Base-by-base conservation (phyloP, 495 filamentous ascomycete genomes). In the Tetracladium setigerum region DNA sequence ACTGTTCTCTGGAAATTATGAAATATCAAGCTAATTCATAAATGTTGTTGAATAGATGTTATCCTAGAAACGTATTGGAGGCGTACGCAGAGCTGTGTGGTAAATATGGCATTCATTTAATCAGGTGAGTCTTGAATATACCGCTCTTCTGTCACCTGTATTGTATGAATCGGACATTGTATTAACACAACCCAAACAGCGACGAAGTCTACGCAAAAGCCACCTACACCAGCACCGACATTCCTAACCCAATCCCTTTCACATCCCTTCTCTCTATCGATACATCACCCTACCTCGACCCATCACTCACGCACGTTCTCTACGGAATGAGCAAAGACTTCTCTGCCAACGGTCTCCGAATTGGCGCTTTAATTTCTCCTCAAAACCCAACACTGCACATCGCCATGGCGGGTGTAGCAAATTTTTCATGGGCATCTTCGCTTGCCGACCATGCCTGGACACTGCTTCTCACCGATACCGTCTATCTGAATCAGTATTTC, bases 241-340 rank as follows among this genome's bases (percentile, higher is more conserved):
- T 31, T 12, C 42, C 49, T 2, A 18, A 46, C 8, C 18, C 43
- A 3, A 27, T 13, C 40, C 49, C 43, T 2, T 52, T 52, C 43
- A 47, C 36, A 19, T 52, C 49, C 4, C n/a, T 52, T 11, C 38
- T 52, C 8, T 40, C 42, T 5, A 18, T 52, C 22, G 34, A 47
- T 12, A 10, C 46, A n/a, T 31, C 12, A 4, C 22, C 3, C 22
- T 15, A 27, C 37, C 40, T 52, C 24, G 42, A 41, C 34, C 49
- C 36, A 1, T 15, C 14, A 10, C 18, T 30, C 2, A 22, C 47
- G 7, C 49, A 47, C 31, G 49, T 52, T n/a, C n/a, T 47, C 5
- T 52, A 47, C 30, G 43, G 49, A 1, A 46, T 52, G 42, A 37
- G n/a, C 17, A 52, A 52, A 18, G 49, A 51, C 14, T 51, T 51